A percentile compares a stretch with the other conserved stretches of the same genome.
phyloP scores from a whole-genome alignment of 225 moss, liverwort and hornwort genomes.

The Pleurozium schreberi region DNA sequence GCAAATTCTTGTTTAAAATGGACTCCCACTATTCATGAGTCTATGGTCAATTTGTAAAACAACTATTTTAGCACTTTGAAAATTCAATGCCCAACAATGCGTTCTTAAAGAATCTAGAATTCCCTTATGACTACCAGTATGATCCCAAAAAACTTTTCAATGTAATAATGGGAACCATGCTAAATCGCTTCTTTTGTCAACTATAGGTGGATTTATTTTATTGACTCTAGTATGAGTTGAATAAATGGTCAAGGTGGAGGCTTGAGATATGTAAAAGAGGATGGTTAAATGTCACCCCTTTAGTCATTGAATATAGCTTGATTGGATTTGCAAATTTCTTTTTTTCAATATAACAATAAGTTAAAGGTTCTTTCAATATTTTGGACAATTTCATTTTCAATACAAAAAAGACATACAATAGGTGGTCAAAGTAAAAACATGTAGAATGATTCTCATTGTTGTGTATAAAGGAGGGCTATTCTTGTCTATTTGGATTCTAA shows the following conservation, averaged over 20 bases:
- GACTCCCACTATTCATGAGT: neutral
- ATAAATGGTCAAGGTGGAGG: neutral
- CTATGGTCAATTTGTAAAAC: too few relatives aligned
- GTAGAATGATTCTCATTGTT: neutral
- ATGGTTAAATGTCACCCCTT: accelerated
- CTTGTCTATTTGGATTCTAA: too few relatives aligned
- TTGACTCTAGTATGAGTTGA: neutral
- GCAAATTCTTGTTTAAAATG: neutral
- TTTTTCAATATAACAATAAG: neutral
- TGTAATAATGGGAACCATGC: neutral
- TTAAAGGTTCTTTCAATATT: neutral
- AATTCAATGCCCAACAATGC: neutral
- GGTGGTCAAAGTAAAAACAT: neutral
- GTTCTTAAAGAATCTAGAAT: neutral
- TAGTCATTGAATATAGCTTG: accelerated
- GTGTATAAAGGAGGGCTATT: accelerated
- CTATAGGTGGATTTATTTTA: too few relatives aligned
- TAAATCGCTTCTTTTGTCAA: accelerated
- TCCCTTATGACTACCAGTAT: neutral
- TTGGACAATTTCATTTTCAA: neutral
- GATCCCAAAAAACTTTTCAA: neutral
- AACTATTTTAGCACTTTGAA: neutral
- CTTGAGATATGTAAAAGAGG: too few relatives aligned
- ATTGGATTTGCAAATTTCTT: neutral
- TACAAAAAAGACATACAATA: neutral